These are phyloP conservation scores for Kuraishia hungarica DNA, from an alignment of 805 yeast genomes.

Conservation along the genomic window DNA sequence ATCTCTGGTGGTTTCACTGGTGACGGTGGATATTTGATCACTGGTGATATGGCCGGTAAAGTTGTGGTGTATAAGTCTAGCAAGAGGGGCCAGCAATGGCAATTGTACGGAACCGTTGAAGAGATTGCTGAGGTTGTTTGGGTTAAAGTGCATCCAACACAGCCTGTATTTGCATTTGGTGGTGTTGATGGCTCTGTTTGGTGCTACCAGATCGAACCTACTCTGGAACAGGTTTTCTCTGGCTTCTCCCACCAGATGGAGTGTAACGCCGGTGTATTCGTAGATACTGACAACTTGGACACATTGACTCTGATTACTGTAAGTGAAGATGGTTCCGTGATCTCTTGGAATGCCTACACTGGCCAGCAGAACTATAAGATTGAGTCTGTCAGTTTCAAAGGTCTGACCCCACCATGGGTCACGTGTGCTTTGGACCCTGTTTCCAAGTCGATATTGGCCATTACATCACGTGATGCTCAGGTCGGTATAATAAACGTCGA, in stretches of 20 bases:
- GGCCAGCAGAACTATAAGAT: conserved; percentile 62
- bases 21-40: conserved; percentile 73
- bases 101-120: conserved; percentile 55
- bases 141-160: conserved; percentile 73
- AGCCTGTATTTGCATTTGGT: conserved; percentile 80
- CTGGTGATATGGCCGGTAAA: conserved; percentile 94
- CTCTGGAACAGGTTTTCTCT: conserved; percentile 62
- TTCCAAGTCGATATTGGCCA: conserved; percentile 46
- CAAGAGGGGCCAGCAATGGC: conserved; percentile 83
- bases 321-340: conserved; percentile 79
- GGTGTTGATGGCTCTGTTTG: conserved; percentile 90
- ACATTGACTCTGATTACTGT: conserved; percentile 60
- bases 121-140: conserved; percentile 89
- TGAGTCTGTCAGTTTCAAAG: conserved; percentile 59
- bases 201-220: conserved; percentile 71
- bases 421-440: conserved; percentile 48
- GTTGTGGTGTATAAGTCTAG: conserved; percentile 62
- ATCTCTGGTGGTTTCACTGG: conserved; percentile 74
- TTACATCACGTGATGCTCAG: conserved; percentile 85
- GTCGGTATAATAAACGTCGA: conserved; percentile 71
- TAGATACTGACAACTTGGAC: conserved; percentile 48
- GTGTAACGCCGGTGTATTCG: conserved; percentile 73
- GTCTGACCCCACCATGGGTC: conserved; percentile 84
- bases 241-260: conserved; percentile 78
- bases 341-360: conserved; percentile 86